phyloP scores from a whole-genome alignment of 495 filamentous ascomycete genomes.

The Neurospora sp. region DNA sequence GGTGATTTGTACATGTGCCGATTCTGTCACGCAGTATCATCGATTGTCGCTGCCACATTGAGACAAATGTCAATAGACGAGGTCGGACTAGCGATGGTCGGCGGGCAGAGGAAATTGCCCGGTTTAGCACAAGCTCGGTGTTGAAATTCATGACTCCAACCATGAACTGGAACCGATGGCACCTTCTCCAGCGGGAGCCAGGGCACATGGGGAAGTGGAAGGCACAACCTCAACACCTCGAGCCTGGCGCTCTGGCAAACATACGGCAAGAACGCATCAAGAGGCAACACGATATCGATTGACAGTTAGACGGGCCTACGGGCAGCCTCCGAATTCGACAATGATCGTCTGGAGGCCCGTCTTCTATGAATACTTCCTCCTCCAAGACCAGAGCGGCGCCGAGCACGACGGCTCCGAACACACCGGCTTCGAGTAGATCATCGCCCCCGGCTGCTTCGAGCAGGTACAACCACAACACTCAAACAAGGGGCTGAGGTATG shows the following conservation, averaged over 20 bases:
- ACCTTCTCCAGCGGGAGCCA: not conserved
- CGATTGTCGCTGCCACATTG: too few species aligned
- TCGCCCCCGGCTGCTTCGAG: slow-evolving; percentile 16
- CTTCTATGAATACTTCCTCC: slow-evolving; percentile 30
- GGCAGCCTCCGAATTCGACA: slow-evolving; percentile 36
- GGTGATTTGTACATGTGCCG: not conserved
- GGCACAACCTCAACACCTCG: not conserved
- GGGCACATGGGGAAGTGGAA: not conserved
- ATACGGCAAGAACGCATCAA: slow-evolving; percentile 62
- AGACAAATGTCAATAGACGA: not conserved
- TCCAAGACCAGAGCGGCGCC: slow-evolving; percentile 24
- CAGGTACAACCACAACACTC: not conserved
- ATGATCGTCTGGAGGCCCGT: slow-evolving; percentile 44
- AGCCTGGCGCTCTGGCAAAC: not conserved
- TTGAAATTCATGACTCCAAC: not conserved
- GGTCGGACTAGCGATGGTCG: not conserved
- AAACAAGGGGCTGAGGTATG: not conserved
- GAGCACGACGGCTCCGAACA: slow-evolving; percentile 15
- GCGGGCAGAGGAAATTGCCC: not conserved
- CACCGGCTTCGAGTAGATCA: slow-evolving; percentile 8
- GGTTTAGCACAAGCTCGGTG: not conserved
- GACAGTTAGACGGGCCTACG: slow-evolving; percentile 56
- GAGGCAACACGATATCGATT: slow-evolving; percentile 96
- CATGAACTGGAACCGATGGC: not conserved
- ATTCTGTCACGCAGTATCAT: not conserved